Percentiles rank a stretch among this genome's conserved stretches.
These are phyloP conservation scores for Coemansia asiatica DNA, from an alignment of 192 early-diverging fungal species.

Conservation along the genomic window DNA sequence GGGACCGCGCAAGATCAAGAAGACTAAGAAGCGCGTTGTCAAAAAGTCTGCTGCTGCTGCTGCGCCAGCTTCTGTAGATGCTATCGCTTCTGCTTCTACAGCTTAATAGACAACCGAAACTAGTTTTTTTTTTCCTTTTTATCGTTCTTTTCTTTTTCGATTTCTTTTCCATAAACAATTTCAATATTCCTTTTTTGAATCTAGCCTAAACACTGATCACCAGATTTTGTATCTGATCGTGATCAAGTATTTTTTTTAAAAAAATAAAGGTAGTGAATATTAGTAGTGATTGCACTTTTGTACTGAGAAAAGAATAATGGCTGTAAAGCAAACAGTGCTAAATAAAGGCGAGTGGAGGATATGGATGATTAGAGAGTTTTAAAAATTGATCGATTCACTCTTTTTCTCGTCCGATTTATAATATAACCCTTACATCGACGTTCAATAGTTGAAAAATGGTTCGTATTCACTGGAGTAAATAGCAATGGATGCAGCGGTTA, in stretches of 20 bases:
- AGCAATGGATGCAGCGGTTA: not conserved
- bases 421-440: slow-evolving; percentile 7
- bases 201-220: not conserved
- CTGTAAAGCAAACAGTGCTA: not conserved
- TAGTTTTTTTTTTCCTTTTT: not conserved
- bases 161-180: not conserved
- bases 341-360: too few species aligned
- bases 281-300: too few species aligned
- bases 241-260: not conserved
- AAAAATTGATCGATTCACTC: slow-evolving; percentile 2
- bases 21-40: slow-evolving; percentile 42
- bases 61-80: not conserved
- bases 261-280: too few species aligned
- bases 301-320: too few species aligned
- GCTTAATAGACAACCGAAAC: not conserved
- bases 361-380: slow-evolving; percentile 1
- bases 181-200: not conserved
- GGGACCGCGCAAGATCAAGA: slow-evolving; percentile 46
- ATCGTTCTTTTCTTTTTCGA: too few species aligned
- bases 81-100: not conserved
- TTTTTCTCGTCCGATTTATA: slow-evolving; percentile 12
- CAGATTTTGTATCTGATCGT: not conserved
- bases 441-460: slow-evolving; percentile 13
- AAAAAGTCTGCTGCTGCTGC: slow-evolving; percentile 23
- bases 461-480: not conserved